Percentiles rank a stretch among this genome's conserved stretches.
Evolutionary conservation across 805 yeast species (phyloP).

Genomic region (Wickerhamomyces ciferrii): DNA sequence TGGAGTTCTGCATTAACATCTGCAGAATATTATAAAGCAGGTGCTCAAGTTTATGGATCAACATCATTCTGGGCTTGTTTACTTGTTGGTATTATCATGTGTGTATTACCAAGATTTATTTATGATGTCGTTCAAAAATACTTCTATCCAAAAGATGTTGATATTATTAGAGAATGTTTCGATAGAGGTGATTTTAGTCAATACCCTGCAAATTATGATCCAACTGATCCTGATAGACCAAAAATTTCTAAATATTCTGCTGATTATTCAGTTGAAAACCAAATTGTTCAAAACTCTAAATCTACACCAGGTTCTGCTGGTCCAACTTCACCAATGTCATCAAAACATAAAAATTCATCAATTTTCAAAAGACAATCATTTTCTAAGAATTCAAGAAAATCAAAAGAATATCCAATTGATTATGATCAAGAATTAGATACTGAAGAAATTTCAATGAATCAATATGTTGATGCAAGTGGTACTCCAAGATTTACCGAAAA

Average conservation of each 20-base stretch:
- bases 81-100: conserved; percentile 56
- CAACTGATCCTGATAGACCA: conserved; percentile 69
- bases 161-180: conserved; percentile 69
- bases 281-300: not conserved
- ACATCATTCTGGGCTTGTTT: conserved; percentile 64
- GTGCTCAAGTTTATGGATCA: conserved; percentile 56
- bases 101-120: conserved; percentile 64
- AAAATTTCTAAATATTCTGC: conserved; percentile 42
- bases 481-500: conserved; percentile 20
- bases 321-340: conserved; percentile 7
- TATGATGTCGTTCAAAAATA: conserved; percentile 50
- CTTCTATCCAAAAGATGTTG: conserved; percentile 60
- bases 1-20: conserved; percentile 57
- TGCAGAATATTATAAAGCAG: conserved; percentile 63
- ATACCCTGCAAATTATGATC: conserved; percentile 68
- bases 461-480: conserved; percentile 19
- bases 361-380: conserved; percentile 27
- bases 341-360: conserved; percentile 26
- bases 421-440: conserved; percentile 24
- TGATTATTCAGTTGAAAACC: conserved; percentile 24
- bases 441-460: conserved; percentile 32
- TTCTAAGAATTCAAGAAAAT: conserved; percentile 21
- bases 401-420: conserved; percentile 18
- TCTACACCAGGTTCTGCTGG: not conserved
- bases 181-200: conserved; percentile 59